Percentiles rank a stretch among this genome's conserved stretches.
phyloP scores from a whole-genome alignment of 2,329 filamentous ascomycete genomes.

The Exophiala sp. region DNA sequence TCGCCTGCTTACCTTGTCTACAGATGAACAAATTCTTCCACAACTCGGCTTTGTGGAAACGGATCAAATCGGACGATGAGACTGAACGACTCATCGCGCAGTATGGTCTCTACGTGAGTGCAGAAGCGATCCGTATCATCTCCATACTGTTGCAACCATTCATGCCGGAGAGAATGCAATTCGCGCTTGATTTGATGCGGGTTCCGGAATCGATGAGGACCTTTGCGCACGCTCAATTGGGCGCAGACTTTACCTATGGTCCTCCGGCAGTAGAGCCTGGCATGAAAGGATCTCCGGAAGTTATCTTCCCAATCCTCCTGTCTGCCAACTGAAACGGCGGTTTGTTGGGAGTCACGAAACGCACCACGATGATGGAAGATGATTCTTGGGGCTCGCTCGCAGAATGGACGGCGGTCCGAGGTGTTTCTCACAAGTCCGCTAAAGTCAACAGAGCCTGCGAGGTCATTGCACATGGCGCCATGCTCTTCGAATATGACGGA shows the following conservation, averaged over 20 bases:
- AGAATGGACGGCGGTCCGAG: no score
- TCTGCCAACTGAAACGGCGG: slow-evolving; percentile 11
- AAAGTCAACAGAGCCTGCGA: slow-evolving; percentile 58
- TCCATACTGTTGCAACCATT: slow-evolving; percentile 86
- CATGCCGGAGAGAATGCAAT: slow-evolving; percentile 70
- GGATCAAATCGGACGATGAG: slow-evolving; percentile 32
- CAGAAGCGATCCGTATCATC: slow-evolving; percentile 70
- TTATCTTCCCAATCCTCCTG: slow-evolving; percentile 17
- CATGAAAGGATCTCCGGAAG: slow-evolving; percentile 19
- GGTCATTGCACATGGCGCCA: slow-evolving; percentile 62
- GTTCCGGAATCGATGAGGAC: slow-evolving; percentile 59
- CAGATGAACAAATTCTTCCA: slow-evolving; percentile 65
- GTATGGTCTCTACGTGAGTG: slow-evolving; percentile 60
- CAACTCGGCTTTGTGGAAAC: slow-evolving; percentile 61
- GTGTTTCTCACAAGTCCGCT: no score
- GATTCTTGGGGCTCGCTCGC: slow-evolving; percentile 67
- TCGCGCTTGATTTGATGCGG: slow-evolving; percentile 70
- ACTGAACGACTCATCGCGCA: slow-evolving; percentile 44
- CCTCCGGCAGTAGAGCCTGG: slow-evolving; percentile 38
- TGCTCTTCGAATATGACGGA: slow-evolving; percentile 67
- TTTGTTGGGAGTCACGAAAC: not conserved
- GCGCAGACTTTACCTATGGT: slow-evolving; percentile 67
- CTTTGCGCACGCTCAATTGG: slow-evolving; percentile 56
- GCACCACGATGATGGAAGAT: not conserved
- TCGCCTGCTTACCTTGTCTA: slow-evolving; percentile 9